These are phyloP conservation scores for Metrosideros polymorpha DNA, from an alignment of 441 rosid genomes.

Conservation along the genomic window DNA sequence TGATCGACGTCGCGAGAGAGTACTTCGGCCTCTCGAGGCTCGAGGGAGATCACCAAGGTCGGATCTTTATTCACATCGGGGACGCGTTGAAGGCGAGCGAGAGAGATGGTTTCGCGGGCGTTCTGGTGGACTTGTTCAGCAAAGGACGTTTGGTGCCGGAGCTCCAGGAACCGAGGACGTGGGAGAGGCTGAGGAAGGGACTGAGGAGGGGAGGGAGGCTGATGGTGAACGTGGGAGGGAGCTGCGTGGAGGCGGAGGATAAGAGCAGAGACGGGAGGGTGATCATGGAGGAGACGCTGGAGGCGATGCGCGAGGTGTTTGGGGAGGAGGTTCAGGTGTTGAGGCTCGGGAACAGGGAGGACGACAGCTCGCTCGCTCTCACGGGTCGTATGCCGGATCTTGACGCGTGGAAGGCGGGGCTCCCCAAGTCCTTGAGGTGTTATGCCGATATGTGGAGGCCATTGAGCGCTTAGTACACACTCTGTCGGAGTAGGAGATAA, in stretches of 20 bases:
- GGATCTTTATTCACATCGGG: slow-evolving; percentile 54
- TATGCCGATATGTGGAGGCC: slow-evolving; percentile 72
- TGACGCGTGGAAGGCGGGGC: slow-evolving; percentile 44
- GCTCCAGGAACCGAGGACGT: slow-evolving; percentile 73
- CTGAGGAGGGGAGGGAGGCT: slow-evolving; percentile 67
- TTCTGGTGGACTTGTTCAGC: slow-evolving; percentile 69
- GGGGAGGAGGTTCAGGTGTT: slow-evolving; percentile 41
- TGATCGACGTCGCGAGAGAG: slow-evolving; percentile 62
- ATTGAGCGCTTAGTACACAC: slow-evolving; percentile 1
- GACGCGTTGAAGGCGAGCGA: slow-evolving; percentile 48
- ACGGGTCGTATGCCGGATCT: slow-evolving; percentile 56
- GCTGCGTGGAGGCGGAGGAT: slow-evolving; percentile 79
- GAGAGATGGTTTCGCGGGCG: slow-evolving; percentile 54
- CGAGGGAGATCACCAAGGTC: slow-evolving; percentile 44
- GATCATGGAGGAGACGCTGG: slow-evolving; percentile 64
- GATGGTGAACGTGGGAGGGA: slow-evolving; percentile 83
- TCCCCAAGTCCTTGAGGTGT: slow-evolving; percentile 37
- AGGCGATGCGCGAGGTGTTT: slow-evolving; percentile 53
- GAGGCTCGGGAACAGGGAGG: slow-evolving; percentile 37
- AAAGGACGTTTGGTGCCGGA: slow-evolving; percentile 66
- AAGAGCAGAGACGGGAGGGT: slow-evolving; percentile 46
- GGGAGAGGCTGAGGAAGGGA: slow-evolving; percentile 43
- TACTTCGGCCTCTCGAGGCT: slow-evolving; percentile 61
- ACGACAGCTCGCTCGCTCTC: slow-evolving; percentile 66
- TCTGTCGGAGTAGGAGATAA: not conserved